Conservation (phyloP, 192 early-diverging fungal genomes). For the Coemansia sp. region DNA sequence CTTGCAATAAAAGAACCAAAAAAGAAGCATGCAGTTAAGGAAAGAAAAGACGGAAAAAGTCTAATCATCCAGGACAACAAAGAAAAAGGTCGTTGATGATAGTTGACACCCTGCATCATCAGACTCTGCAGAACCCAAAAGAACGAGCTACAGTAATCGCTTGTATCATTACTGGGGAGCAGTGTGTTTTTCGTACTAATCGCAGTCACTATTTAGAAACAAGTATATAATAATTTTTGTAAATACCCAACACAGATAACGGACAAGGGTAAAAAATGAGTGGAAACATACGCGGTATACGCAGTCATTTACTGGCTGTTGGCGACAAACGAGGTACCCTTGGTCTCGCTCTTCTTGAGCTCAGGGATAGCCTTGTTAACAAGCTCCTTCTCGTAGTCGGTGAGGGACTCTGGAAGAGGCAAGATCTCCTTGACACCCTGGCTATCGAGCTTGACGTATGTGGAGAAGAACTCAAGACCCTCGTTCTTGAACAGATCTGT, state of each 20-base stretch:
- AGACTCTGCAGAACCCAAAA: no score
- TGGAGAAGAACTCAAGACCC: conserved; percentile 75
- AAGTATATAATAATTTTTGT: no score
- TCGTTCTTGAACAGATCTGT: conserved; percentile 63
- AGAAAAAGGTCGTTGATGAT: no score
- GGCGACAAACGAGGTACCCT: conserved; percentile 68
- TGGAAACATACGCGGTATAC: background rate
- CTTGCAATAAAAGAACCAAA: no score
- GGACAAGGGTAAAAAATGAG: background rate
- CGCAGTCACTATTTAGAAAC: no score
- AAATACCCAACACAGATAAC: background rate
- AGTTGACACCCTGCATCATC: no score
- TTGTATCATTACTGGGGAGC: no score
- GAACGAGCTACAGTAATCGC: no score
- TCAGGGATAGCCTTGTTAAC: conserved; percentile 82
- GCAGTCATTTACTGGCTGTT: conserved; percentile 20
- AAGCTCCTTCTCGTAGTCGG: conserved; percentile 85
- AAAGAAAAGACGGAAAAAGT: no score
- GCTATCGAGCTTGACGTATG: conserved; percentile 75
- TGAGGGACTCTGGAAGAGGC: conserved; percentile 68
- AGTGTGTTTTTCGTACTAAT: no score
- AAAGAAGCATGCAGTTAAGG: no score
- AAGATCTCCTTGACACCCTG: conserved; percentile 89
- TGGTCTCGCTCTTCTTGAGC: conserved; percentile 89
- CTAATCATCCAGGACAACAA: no score